A percentile compares a stretch with the other conserved stretches of the same genome.
Conservation (phyloP, 345 rosid species). For the Rubroshorea leprosula region DNA sequence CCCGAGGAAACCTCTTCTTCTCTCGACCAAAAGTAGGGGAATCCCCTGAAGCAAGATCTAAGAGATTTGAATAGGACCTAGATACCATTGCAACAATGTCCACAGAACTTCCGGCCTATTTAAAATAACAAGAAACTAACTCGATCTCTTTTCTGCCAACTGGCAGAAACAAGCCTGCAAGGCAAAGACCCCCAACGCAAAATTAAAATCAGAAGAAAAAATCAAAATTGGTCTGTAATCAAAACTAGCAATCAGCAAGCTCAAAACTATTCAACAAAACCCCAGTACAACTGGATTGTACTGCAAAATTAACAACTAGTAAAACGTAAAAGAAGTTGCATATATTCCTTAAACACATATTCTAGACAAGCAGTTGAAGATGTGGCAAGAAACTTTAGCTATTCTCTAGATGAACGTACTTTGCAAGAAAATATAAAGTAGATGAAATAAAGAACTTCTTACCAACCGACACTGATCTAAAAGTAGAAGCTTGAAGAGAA, state of each 20-base stretch:
- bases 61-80: constrained; percentile 87
- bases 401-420: not conserved
- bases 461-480: not conserved
- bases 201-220: not conserved
- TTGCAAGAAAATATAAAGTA: not conserved
- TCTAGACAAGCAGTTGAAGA: not conserved
- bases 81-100: constrained; percentile 50
- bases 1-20: constrained; percentile 76
- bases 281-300: no score
- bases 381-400: not conserved
- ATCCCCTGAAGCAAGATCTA: constrained; percentile 80
- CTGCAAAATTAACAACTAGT: no score
- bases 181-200: constrained; percentile 2
- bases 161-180: constrained; percentile 17
- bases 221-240: not conserved
- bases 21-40: constrained; percentile 52
- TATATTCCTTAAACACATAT: not conserved
- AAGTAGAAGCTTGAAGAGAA: no score
- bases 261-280: not conserved
- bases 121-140: constrained; percentile 13
- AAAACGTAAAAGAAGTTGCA: not conserved
- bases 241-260: not conserved
- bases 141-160: constrained; percentile 3
- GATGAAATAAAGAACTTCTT: not conserved
- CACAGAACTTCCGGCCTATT: constrained; percentile 5